Conservation (phyloP, 2,329 filamentous ascomycete species). For the Ophiosphaerella herpotricha region DNA sequence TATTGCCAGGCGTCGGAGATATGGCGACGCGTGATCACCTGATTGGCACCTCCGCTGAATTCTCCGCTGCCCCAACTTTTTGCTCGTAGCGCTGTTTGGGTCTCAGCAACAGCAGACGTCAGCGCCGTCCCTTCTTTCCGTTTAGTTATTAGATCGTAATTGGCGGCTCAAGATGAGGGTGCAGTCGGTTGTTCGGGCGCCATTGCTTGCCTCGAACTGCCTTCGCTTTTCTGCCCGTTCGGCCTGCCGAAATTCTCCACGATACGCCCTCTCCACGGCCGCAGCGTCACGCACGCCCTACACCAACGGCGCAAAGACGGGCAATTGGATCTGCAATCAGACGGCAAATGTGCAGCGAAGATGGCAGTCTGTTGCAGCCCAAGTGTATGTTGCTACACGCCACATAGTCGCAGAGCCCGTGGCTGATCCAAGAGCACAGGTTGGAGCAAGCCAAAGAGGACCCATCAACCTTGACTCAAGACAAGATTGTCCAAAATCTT, state of each 20-base stretch:
- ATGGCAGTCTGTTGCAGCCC: slow-evolving; percentile 44
- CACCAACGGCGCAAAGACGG: slow-evolving; percentile 34
- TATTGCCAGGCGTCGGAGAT: neutral
- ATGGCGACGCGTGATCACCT: slow-evolving; percentile 19
- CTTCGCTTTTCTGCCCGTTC: slow-evolving; percentile 36
- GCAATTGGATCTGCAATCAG: slow-evolving; percentile 34
- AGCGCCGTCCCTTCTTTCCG: slow-evolving; percentile 32
- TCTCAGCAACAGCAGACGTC: slow-evolving; percentile 27
- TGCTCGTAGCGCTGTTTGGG: slow-evolving; percentile 16
- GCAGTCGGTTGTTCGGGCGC: slow-evolving; percentile 39
- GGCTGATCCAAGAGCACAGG: slow-evolving; percentile 30
- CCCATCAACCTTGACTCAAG: slow-evolving; percentile 62
- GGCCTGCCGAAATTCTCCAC: slow-evolving; percentile 27
- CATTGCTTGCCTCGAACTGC: slow-evolving; percentile 36
- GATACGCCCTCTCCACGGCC: slow-evolving; percentile 41
- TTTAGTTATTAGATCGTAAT: slow-evolving; percentile 15
- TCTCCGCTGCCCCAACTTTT: slow-evolving; percentile 35
- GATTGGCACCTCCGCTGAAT: slow-evolving; percentile 26
- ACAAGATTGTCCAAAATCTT: slow-evolving; percentile 77
- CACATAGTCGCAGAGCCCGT: slow-evolving; percentile 7
- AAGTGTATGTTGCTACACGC: slow-evolving; percentile 38
- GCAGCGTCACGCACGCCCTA: slow-evolving; percentile 33
- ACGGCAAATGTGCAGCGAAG: slow-evolving; percentile 33
- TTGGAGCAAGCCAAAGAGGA: slow-evolving; percentile 61
- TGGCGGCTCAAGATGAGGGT: slow-evolving; percentile 37